Base-by-base conservation (phyloP, 2,329 filamentous ascomycete species). In the Zasmidium cellare region DNA sequence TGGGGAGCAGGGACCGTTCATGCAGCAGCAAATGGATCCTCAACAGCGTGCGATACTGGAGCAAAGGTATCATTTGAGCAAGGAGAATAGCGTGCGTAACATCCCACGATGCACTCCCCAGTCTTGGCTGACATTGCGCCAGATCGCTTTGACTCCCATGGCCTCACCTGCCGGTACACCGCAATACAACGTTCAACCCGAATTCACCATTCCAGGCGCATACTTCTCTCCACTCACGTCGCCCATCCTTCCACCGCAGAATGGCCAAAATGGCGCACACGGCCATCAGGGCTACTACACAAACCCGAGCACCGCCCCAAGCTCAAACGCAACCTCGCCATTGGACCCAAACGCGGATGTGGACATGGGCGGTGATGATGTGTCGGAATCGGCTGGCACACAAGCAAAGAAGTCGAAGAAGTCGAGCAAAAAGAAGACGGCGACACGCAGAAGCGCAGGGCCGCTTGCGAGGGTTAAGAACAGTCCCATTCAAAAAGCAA, bases 181-280 rank as follows among this genome's bases (percentile, higher is more conserved):
- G 20, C 80, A 92, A 51, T 90, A 92, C 68, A 63, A 65, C 41
- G 67, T 79, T 38, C 72, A 76, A 44, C 78, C 79, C 12, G 81
- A 84, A 55, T 90, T 85, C 66, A 82, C 83, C 5, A 80, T 90
- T 2, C 86, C 88, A 0, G 84, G 84, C 35, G 84, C 88, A 31
- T 93, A 92, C 75, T 92, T 94, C 72, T 94, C 90, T 69, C 90
- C 90, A 9, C 80, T 94, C 50, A 92, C 89, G 3, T 94, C 90
- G 16, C 90, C 90, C 1, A 89, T 90, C 2, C 78, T 94, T 18
- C 87, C 90, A 72, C 88, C 89, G 1, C 88, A 92, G 71, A 84
- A 79, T 60, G 23, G 72, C 73, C 72, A 77, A 77, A 65, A 83
- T 48, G 72, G 77, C 51, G 58, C 60, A 69, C 70, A 84, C 51